Conservation (phyloP, 345 rosid genomes). For the Linum lewisii region DNA sequence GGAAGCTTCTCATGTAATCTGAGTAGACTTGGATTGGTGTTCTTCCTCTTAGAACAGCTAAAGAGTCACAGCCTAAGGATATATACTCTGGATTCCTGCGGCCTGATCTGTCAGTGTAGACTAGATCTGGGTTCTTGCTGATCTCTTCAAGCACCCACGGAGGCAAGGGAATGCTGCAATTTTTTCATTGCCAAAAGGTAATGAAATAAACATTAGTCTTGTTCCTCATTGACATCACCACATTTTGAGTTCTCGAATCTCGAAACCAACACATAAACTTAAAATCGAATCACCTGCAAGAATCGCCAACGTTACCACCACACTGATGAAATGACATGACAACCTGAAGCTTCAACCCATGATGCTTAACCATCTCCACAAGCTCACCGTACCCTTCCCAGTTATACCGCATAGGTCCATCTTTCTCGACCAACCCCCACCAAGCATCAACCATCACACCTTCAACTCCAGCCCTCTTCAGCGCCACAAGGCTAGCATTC, state of each 20-base stretch:
- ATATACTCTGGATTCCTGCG: conserved; percentile 41
- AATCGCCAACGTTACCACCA: conserved; percentile 32
- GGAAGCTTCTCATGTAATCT: conserved; percentile 46
- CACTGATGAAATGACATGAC: conserved; percentile 40
- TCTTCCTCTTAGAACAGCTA: conserved; percentile 41
- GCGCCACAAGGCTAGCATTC: conserved; percentile 29
- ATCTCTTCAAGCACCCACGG: conserved; percentile 43
- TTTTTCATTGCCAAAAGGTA: neutral
- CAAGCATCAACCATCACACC: conserved; percentile 47
- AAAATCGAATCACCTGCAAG: conserved; percentile 22
- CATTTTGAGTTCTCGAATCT: too few species aligned
- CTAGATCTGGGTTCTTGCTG: conserved; percentile 36
- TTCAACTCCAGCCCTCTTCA: conserved; percentile 35
- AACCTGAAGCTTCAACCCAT: conserved; percentile 37
- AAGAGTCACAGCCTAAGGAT: conserved; percentile 46
- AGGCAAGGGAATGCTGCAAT: conserved; percentile 44
- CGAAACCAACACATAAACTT: too few species aligned
- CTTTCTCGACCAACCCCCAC: conserved; percentile 55
- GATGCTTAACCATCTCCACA: conserved; percentile 27
- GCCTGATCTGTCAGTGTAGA: conserved; percentile 38
- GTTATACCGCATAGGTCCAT: conserved; percentile 32
- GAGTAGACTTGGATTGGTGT: conserved; percentile 46
- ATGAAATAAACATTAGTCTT: neutral
- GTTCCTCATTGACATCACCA: too few species aligned
- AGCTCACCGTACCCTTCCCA: conserved; percentile 40